Base-by-base conservation (phyloP, 2,329 filamentous ascomycete genomes). In the Ceratocystis lukuohia region DNA sequence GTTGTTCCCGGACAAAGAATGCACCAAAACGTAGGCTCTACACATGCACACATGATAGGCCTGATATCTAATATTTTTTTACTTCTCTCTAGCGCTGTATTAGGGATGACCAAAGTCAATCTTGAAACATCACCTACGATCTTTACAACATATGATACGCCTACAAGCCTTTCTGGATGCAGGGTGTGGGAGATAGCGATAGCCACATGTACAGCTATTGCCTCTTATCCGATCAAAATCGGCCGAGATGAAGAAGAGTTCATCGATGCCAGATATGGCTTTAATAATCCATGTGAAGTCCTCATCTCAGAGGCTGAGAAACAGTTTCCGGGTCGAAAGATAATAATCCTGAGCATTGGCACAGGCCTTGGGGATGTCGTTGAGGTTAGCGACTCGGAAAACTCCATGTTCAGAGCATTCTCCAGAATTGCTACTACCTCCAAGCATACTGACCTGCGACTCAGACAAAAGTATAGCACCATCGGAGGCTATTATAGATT, bases 271-370 rank as follows among this genome's bases (percentile, higher is more conserved):
- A 73, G 69, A 0, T 71, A 74, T 20, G 72, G 72, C 1, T 69
- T 71, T 45, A 75, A 75, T 65, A 75, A 75, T 59, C 73, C 74
- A 20, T 71, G 70, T 57, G 69, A 73, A 28, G 68, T 72, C 1
- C 68, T 75, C 12, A 70, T 74, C 8, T 63, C 70, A 4, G 73
- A 74, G 62, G 74, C 74, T 5, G 45, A 67, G 50, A 61, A 50
- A 1, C 68, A 71, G 57, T 74, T 72, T 50, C 72, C 72, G 8
- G 59, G 10, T 48, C 66, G 46, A 10, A 37, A 37, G 20, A 25
- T 65, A 1, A 70, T 64, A 8, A 45, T 73, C 25, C 68, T 73
- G 1, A 73, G 72, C 48, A 71, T 73, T 30, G 71, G 72, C 4
- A 73, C 72, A 0, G 72, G 72, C 1, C 67, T 72, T 8, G 70